phyloP scores from a whole-genome alignment of 768 basidiomycete genomes.

The Tremella mesenterica region DNA sequence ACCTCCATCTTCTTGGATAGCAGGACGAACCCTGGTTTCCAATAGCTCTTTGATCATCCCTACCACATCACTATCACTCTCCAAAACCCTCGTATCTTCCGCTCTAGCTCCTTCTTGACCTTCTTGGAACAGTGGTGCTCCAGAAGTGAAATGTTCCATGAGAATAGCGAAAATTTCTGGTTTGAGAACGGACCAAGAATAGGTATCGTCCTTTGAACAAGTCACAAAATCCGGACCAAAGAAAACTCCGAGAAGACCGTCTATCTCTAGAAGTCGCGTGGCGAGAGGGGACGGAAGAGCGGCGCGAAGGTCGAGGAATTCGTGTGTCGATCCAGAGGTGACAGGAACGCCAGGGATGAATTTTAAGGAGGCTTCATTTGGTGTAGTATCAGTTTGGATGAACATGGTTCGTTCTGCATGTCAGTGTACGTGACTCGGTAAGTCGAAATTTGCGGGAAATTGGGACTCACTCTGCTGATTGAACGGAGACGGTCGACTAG shows the following conservation, averaged over 20 bases:
- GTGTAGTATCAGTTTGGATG: conserved; percentile 95
- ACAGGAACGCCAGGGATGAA: conserved; percentile 90
- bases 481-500: background rate
- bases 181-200: conserved; percentile 80
- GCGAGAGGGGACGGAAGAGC: conserved; percentile 91
- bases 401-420: conserved; percentile 67
- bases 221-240: conserved; percentile 98
- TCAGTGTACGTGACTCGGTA: background rate
- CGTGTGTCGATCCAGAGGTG: conserved; percentile 77
- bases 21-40: conserved; percentile 87
- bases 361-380: conserved; percentile 94
- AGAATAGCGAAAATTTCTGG: conserved; percentile 92
- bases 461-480: background rate
- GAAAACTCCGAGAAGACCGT: conserved; percentile 80
- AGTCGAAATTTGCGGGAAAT: background rate
- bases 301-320: conserved; percentile 82
- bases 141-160: conserved; percentile 97
- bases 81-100: conserved; percentile 85
- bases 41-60: conserved; percentile 98
- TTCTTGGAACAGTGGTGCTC: conserved; percentile 69
- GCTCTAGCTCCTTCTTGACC: conserved; percentile 69
- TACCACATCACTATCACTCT: conserved; percentile 90
- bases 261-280: conserved; percentile 83
- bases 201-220: conserved; percentile 60
- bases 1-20: conserved; percentile 98